Conservation (phyloP, 768 basidiomycete species). For the Naganishia kalamii region DNA sequence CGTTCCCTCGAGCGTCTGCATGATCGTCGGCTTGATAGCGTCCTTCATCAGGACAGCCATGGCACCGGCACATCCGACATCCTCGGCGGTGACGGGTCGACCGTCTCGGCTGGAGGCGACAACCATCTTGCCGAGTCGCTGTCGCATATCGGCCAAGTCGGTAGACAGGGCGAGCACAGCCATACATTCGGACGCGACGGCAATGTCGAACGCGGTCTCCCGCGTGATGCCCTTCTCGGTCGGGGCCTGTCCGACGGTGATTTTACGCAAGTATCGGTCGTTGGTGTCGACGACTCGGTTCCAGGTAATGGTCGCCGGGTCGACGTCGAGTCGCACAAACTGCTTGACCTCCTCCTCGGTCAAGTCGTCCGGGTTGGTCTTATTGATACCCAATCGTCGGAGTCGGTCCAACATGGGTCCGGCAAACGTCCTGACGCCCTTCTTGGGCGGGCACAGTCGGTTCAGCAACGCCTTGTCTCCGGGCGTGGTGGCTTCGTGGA, state of each 20-base stretch:
- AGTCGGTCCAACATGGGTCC: constrained; percentile 94
- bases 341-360: constrained; percentile 84
- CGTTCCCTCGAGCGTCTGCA: constrained; percentile 97
- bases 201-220: constrained; percentile 88
- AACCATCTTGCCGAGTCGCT: constrained; percentile 88
- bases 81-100: constrained; percentile 89
- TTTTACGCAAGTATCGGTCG: constrained; percentile 90
- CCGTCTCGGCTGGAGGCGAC: constrained; percentile 88
- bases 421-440: constrained; percentile 88
- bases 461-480: constrained; percentile 89
- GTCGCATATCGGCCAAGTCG: constrained; percentile 80
- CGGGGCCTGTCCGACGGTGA: constrained; percentile 80
- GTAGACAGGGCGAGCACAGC: constrained; percentile 90
- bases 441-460: constrained; percentile 84
- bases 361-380: constrained; percentile 83
- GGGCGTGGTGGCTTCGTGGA: constrained; percentile 94
- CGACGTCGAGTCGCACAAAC: constrained; percentile 88
- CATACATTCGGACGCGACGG: constrained; percentile 97
- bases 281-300: constrained; percentile 93
- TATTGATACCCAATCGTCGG: constrained; percentile 88
- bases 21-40: constrained; percentile 96
- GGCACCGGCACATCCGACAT: constrained; percentile 89
- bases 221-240: constrained; percentile 87
- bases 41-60: constrained; percentile 97
- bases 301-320: constrained; percentile 89